phyloP scores from a whole-genome alignment of 768 basidiomycete genomes.

The Tephrocybe sp. region DNA sequence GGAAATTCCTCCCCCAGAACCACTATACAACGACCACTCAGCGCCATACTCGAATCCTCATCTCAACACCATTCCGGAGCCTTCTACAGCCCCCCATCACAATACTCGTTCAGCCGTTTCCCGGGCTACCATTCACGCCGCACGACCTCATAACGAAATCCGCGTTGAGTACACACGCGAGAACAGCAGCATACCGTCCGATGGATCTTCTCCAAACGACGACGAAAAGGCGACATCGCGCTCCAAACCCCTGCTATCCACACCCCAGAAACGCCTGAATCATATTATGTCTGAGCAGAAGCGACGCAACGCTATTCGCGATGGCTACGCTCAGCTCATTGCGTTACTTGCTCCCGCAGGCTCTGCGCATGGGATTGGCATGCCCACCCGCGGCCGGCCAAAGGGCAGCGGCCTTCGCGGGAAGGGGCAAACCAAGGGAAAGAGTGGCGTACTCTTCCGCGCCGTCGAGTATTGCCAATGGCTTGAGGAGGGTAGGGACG shows the following conservation, averaged over 20 bases:
- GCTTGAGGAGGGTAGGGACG: constrained; percentile 82
- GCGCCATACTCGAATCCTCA: constrained; percentile 51
- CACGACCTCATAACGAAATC: constrained; percentile 20
- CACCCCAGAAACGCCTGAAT: constrained; percentile 85
- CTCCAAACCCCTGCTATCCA: constrained; percentile 69
- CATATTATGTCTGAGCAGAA: constrained; percentile 96
- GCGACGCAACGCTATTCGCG: constrained; percentile 87
- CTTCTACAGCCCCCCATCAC: constrained; percentile 35
- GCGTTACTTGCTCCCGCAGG: constrained; percentile 80
- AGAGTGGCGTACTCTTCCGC: constrained; percentile 86
- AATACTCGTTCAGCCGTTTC: constrained; percentile 27
- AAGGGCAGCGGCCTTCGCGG: constrained; percentile 73
- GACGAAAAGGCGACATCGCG: constrained; percentile 23
- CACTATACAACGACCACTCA: constrained; percentile 24
- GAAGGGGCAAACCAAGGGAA: constrained; percentile 77
- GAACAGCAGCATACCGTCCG: constrained; percentile 27
- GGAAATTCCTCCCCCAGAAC: constrained; percentile 53
- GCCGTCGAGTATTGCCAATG: constrained; percentile 84
- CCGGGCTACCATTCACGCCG: constrained; percentile 23
- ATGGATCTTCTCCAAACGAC: constrained; percentile 26
- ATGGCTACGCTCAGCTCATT: constrained; percentile 87
- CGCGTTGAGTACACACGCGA: constrained; percentile 20
- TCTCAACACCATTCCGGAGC: constrained; percentile 42
- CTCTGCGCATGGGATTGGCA: constrained; percentile 59
- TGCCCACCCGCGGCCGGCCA: constrained; percentile 78